phyloP scores from a whole-genome alignment of 2,329 filamentous ascomycete genomes.

The Magnaporthiopsis incrustans region DNA sequence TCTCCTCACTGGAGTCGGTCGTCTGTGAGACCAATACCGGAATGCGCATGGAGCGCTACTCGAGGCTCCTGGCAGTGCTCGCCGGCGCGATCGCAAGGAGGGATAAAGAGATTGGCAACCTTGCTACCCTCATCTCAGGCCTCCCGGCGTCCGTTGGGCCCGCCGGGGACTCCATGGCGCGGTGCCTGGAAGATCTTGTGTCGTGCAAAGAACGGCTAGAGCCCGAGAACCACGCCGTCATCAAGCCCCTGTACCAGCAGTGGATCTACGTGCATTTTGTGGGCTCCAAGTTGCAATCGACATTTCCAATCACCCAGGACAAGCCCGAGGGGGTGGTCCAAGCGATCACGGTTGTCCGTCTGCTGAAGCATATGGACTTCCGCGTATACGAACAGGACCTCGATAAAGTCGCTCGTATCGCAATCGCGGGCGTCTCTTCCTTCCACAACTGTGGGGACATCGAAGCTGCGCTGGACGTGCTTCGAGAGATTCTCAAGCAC shows the following conservation, averaged over 20 bases:
- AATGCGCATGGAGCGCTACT: conserved; percentile 10
- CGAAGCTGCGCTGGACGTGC: conserved; percentile 37
- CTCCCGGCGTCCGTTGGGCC: conserved; percentile 21
- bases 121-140: conserved; percentile 21
- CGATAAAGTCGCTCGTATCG: conserved; percentile 36
- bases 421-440: conserved; percentile 38
- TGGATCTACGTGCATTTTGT: conserved; percentile 40
- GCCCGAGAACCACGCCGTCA: conserved; percentile 32
- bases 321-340: conserved; percentile 26
- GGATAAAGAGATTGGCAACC: conserved; percentile 25
- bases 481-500: conserved; percentile 38
- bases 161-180: conserved; percentile 32
- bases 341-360: conserved; percentile 38
- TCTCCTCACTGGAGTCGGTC: conserved; percentile 7
- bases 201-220: conserved; percentile 29
- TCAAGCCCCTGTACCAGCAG: conserved; percentile 36
- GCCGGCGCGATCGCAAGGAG: conserved; percentile 23
- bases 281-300: conserved; percentile 35
- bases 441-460: conserved; percentile 34
- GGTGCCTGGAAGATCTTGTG: conserved; percentile 34
- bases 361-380: conserved; percentile 41
- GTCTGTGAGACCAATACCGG: not conserved
- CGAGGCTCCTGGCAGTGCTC: conserved; percentile 19
- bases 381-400: conserved; percentile 44
- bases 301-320: conserved; percentile 25